These are phyloP conservation scores for Cryphonectria japonica DNA, from an alignment of 2,329 filamentous ascomycete genomes.

Conservation along the genomic window DNA sequence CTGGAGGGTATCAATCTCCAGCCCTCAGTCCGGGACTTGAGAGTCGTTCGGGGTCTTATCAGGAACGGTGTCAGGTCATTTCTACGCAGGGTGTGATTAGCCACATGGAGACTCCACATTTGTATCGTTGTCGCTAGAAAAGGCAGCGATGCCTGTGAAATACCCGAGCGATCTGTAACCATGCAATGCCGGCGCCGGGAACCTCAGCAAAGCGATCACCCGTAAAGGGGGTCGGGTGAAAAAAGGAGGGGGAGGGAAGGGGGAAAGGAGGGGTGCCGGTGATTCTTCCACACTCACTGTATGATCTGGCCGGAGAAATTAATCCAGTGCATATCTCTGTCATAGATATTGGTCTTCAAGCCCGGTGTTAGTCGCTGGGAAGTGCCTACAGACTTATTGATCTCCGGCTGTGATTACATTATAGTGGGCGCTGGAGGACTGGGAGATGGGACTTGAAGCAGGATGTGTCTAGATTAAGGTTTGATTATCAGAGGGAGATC, in stretches of 20 bases:
- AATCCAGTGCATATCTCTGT: not conserved
- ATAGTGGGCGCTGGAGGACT: not conserved
- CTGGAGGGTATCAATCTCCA: too few relatives aligned
- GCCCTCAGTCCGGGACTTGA: not conserved
- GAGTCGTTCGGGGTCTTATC: constrained; percentile 7
- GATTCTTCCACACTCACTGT: not conserved
- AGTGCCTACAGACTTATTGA: not conserved
- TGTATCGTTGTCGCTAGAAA: not conserved
- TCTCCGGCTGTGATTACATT: not conserved
- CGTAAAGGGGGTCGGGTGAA: not conserved
- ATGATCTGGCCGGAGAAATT: not conserved
- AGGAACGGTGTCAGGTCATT: not conserved
- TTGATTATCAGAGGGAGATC: not conserved
- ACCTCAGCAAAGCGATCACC: not conserved
- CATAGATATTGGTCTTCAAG: not conserved
- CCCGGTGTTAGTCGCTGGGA: not conserved
- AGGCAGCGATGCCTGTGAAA: not conserved
- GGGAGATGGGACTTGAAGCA: not conserved
- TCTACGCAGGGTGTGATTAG: constrained; percentile 4
- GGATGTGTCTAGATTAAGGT: not conserved
- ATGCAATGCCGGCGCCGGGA: not conserved
- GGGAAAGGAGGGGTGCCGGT: not conserved
- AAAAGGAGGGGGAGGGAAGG: not conserved
- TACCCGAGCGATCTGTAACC: not conserved
- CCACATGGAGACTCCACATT: constrained; percentile 1